Conservation (phyloP, 805 yeast genomes). For the Lipomyces kockii region DNA sequence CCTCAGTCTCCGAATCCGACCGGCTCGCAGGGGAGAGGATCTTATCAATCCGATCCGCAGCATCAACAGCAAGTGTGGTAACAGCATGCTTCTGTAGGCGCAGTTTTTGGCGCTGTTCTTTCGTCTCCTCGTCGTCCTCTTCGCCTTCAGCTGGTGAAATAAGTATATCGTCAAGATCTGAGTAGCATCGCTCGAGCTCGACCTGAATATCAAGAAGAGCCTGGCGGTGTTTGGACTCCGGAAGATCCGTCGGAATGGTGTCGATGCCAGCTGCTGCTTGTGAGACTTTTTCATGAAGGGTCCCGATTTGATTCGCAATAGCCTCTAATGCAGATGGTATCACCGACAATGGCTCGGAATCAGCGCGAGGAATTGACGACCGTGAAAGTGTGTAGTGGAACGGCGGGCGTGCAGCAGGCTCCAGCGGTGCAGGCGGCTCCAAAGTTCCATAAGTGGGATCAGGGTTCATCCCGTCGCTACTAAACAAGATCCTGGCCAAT, state of each 20-base stretch:
- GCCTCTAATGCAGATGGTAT: constrained; percentile 7
- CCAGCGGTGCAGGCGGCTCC: constrained; percentile 4
- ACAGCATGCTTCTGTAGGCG: constrained; percentile 37
- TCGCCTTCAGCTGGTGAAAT: constrained; percentile 23
- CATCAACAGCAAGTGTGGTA: constrained; percentile 41
- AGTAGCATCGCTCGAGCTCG: constrained; percentile 38
- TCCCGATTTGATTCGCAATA: constrained; percentile 3
- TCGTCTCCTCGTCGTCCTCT: constrained; percentile 23
- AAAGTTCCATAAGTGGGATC: not conserved
- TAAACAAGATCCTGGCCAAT: constrained; percentile 19
- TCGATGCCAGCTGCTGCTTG: constrained; percentile 19
- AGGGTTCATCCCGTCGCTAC: not conserved
- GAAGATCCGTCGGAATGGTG: not conserved
- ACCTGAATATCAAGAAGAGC: constrained; percentile 29
- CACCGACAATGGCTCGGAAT: not conserved
- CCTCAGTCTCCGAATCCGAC: constrained; percentile 20
- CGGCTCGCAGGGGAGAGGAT: constrained; percentile 30
- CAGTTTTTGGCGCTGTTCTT: constrained; percentile 25
- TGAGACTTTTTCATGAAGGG: constrained; percentile 9
- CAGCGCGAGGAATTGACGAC: constrained; percentile 1
- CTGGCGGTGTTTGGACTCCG: constrained; percentile 9
- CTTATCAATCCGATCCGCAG: constrained; percentile 39
- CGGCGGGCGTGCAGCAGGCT: constrained; percentile 24
- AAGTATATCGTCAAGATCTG: constrained; percentile 38
- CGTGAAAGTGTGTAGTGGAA: constrained; percentile 31